Percentiles rank a stretch among this genome's conserved stretches.
These are phyloP conservation scores for Verticillium dahliae DNA, from an alignment of 2,329 filamentous ascomycete species.

Conservation along the genomic window DNA sequence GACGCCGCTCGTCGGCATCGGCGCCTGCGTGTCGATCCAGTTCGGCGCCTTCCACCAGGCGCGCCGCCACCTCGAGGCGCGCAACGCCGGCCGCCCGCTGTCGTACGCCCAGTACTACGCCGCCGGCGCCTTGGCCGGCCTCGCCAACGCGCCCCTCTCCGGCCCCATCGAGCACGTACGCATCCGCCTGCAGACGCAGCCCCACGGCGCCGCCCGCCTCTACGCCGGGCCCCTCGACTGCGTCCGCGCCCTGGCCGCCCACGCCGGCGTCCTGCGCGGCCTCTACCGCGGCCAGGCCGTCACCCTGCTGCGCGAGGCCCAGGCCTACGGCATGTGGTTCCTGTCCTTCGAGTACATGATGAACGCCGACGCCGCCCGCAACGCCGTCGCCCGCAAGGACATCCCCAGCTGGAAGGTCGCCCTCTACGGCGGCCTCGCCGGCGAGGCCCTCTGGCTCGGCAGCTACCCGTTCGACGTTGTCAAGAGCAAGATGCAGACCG, in stretches of 20 bases:
- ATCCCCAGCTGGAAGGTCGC: constrained; percentile 83
- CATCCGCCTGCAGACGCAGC: constrained; percentile 93
- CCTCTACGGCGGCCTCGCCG: constrained; percentile 85
- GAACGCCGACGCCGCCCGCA: constrained; percentile 79
- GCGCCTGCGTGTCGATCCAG: constrained; percentile 96
- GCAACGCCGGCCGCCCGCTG: constrained; percentile 54
- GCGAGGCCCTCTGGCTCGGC: constrained; percentile 86
- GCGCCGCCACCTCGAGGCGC: constrained; percentile 74
- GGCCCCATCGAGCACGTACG: constrained; percentile 94
- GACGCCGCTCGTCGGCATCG: constrained; percentile 90
- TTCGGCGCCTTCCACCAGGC: constrained; percentile 96
- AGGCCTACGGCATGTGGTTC: constrained; percentile 96
- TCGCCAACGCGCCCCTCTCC: constrained; percentile 84
- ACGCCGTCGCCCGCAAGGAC: constrained; percentile 66
- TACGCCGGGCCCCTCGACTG: constrained; percentile 87
- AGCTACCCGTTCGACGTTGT: constrained; percentile 96
- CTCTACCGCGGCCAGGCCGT: constrained; percentile 85
- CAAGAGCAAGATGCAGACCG: constrained; percentile 99
- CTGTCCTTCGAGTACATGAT: constrained; percentile 92
- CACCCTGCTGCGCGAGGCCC: constrained; percentile 80
- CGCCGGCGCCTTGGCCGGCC: constrained; percentile 83
- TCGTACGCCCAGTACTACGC: constrained; percentile 83
- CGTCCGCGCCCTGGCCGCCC: constrained; percentile 69
- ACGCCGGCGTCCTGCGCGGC: constrained; percentile 60
- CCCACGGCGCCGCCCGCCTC: constrained; percentile 71